phyloP scores from a whole-genome alignment of 2,329 filamentous ascomycete species.

The Monosporascus sp. region DNA sequence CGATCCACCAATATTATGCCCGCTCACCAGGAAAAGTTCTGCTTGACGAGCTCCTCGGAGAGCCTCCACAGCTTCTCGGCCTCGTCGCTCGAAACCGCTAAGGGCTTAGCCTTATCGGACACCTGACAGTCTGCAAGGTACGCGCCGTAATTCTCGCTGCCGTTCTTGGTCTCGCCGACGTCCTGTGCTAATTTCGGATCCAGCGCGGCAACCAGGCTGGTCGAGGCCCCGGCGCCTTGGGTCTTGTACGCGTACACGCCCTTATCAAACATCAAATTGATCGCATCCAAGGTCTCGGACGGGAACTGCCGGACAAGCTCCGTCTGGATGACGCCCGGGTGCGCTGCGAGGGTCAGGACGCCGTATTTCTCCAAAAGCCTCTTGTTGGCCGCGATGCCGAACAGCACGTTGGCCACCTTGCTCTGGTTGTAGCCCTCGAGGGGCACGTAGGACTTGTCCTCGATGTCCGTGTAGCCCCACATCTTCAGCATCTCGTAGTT shows the following conservation, averaged over 20 bases:
- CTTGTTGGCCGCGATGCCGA: constrained; percentile 19
- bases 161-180: constrained; percentile 15
- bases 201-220: constrained; percentile 25
- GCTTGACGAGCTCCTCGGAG: constrained; percentile 28
- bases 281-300: constrained; percentile 4
- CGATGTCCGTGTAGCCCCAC: constrained; percentile 18
- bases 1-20: too few species aligned
- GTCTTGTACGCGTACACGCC: constrained; percentile 10
- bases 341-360: constrained; percentile 24
- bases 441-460: constrained; percentile 23
- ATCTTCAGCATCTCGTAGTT: constrained; percentile 12
- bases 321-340: constrained; percentile 29
- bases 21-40: constrained; percentile 26
- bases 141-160: constrained; percentile 26
- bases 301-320: constrained; percentile 23
- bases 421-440: constrained; percentile 28
- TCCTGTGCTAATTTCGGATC: constrained; percentile 20
- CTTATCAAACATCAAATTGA: constrained; percentile 3
- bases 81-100: constrained; percentile 19
- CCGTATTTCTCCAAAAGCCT: constrained; percentile 27
- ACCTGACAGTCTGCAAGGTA: constrained; percentile 29
- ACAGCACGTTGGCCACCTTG: constrained; percentile 31
- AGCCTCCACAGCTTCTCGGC: constrained; percentile 32
- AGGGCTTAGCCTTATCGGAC: constrained; percentile 14
- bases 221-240: constrained; percentile 18